Evolutionary conservation across 495 filamentous ascomycete genomes (phyloP), one percentile per base, ranked within the genome.

Genomic region (Aspergillus kassunensis): DNA sequence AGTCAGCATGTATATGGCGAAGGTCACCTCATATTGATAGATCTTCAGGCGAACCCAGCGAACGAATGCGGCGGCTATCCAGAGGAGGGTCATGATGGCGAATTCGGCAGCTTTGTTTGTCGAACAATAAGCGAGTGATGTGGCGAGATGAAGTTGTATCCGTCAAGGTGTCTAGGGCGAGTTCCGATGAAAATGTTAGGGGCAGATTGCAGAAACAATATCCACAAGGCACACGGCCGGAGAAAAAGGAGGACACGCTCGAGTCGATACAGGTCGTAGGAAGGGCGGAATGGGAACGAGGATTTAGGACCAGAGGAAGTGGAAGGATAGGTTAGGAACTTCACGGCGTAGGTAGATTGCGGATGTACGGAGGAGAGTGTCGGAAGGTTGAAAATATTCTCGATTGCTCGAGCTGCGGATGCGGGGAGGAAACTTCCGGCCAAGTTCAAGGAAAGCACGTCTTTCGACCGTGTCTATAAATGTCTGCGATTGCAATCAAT

Each of bases 1-100:
- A 11, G 88, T 91, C 29, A 92, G 79, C 88, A 92, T 92, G 75
- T 92, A 92, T 19, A 91, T 75, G 37, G 85, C 81, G 65, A 89
- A 88, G 4, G 88, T 90, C 58, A 91, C 88, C 65, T 91, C 88
- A 66, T 90, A 91, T 67, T 92, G 88, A 66, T 92, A 92, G 51
- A 83, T 80, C 72, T 92, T 92, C 51, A 87, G 75, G 62, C 84
- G 84, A 48, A 91, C 72, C 80, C 85, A 86, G 49, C 79, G 77
- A 33, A 85, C 60, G 12, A 86, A 59, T 35, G 63, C 62, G 25
- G 72, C 61, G 2, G 76, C 51, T 54, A 77, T 63, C 57, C 72
- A 75, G 54, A 68, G 39, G 44, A 64, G 33, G 4, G 59, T 47
- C 64, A 72, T 72, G 51, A 51, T 58, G 49, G 16, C 11, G 43